These are phyloP conservation scores for Aurinia saxatilis DNA, from an alignment of 345 rosid species.

Conservation along the genomic window DNA sequence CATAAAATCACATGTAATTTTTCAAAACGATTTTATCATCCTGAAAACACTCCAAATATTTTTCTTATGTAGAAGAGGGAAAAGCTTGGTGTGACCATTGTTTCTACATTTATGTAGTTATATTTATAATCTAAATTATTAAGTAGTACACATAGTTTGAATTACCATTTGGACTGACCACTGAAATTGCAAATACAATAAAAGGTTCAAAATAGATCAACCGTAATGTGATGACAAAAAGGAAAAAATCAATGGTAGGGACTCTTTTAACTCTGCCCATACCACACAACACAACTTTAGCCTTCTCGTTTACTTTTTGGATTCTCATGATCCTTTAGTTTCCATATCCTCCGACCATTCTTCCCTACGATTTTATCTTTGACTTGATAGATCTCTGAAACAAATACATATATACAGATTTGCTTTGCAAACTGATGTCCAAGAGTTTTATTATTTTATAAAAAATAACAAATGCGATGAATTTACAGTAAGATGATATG, in stretches of 20 bases:
- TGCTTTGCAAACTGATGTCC: neutral
- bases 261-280: neutral
- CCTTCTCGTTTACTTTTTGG: constrained; percentile 1
- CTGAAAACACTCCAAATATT: too few species aligned
- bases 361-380: neutral
- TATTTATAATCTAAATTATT: too few species aligned
- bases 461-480: neutral
- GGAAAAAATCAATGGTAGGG: neutral
- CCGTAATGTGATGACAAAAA: neutral
- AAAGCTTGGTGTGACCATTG: too few species aligned
- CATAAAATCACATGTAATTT: too few species aligned
- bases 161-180: neutral
- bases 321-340: neutral
- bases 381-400: neutral
- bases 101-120: too few species aligned
- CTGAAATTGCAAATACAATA: neutral
- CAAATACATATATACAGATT: neutral
- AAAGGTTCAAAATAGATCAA: neutral
- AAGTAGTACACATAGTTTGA: neutral
- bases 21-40: too few species aligned
- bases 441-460: neutral
- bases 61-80: too few species aligned
- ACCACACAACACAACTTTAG: neutral
- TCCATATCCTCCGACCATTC: constrained; percentile 11
- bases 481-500: too few species aligned